Base-by-base conservation (phyloP, 2,329 filamentous ascomycete species). In the Fusarium pseudocircinatum region DNA sequence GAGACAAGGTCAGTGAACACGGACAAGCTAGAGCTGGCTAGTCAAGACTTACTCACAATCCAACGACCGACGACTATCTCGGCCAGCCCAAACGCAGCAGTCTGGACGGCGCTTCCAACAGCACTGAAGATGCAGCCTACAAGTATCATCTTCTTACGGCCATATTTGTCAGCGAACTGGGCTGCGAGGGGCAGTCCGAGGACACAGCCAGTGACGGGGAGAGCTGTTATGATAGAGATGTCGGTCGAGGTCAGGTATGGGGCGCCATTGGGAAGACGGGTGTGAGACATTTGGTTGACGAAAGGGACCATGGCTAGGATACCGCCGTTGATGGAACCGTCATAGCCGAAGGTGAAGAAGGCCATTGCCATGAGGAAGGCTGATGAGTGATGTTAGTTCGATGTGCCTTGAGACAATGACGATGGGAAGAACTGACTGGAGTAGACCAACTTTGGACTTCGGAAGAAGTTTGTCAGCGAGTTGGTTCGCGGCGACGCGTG, bases 321-420 rank as follows among this genome's bases (percentile, higher is more conserved):
- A 8, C 53, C 53, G 13, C 53, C 22, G 10, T 9, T 24, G 13
- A 57, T 57, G 14, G 53, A 7, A 6, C 53, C 53, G 16, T 57
- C 53, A 20, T 57, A 57, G 16, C 53, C 53, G 24, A 57, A 57
- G 22, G 53, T 57, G n/a, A 57, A 57, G 53, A 57, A 57, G 53
- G 53, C 53, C 53, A 44, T 26, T 6, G 53, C 28, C 28, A 57
- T 44, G 22, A 57, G 53, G 39, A 57, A 57, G n/a, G 53, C 39
- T 57, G 37, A 22, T 3, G 6, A 6, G 2, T 34, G 1, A 14
- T 8, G n/a, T 57, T 8, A 57, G 18, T 18, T 26, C 6, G 4
- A 8, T 6, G 9, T 12, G 2, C 7, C 3, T 8, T 16, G 22
- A 14, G 15, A 12, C 3, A 11, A 1, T 11, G 22, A 24, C 2